These are phyloP conservation scores for Colletotrichum lindemuthianum DNA, from an alignment of 2,329 filamentous ascomycete genomes.

Conservation along the genomic window DNA sequence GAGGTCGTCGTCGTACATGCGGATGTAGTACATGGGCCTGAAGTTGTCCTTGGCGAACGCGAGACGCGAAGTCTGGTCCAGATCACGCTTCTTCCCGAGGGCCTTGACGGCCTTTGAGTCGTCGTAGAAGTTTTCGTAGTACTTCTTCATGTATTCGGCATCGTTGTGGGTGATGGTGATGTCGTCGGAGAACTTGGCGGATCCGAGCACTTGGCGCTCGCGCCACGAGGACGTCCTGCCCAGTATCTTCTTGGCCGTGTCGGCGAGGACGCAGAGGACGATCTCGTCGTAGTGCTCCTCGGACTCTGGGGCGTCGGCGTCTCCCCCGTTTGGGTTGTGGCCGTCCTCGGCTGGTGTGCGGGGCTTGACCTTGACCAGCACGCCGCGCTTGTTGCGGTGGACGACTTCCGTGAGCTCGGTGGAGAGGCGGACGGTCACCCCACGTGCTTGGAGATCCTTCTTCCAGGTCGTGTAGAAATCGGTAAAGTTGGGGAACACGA, in stretches of 20 bases:
- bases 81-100: conserved; percentile 43
- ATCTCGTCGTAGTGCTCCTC: conserved; percentile 69
- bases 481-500: conserved; percentile 68
- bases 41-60: conserved; percentile 58
- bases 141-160: conserved; percentile 69
- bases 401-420: conserved; percentile 64
- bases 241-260: conserved; percentile 69
- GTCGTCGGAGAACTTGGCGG: conserved; percentile 73
- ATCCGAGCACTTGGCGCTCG: conserved; percentile 72
- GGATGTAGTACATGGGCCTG: conserved; percentile 71
- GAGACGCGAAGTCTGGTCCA: conserved; percentile 52
- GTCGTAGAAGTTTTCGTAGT: conserved; percentile 70
- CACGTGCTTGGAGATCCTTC: conserved; percentile 60
- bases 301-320: conserved; percentile 62
- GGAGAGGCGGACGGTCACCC: conserved; percentile 64
- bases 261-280: conserved; percentile 69
- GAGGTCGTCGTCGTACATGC: conserved; percentile 62
- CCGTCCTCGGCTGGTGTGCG: conserved; percentile 45
- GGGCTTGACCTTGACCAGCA: conserved; percentile 58
- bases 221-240: conserved; percentile 63
- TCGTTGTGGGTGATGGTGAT: conserved; percentile 74
- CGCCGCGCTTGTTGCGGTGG: conserved; percentile 60
- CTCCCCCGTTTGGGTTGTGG: conserved; percentile 49
- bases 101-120: conserved; percentile 54
- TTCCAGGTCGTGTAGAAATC: conserved; percentile 68